Percentiles rank a stretch among this genome's conserved stretches.
phyloP scores from a whole-genome alignment of 768 basidiomycete species.

The Leccinellum rugosiceps region DNA sequence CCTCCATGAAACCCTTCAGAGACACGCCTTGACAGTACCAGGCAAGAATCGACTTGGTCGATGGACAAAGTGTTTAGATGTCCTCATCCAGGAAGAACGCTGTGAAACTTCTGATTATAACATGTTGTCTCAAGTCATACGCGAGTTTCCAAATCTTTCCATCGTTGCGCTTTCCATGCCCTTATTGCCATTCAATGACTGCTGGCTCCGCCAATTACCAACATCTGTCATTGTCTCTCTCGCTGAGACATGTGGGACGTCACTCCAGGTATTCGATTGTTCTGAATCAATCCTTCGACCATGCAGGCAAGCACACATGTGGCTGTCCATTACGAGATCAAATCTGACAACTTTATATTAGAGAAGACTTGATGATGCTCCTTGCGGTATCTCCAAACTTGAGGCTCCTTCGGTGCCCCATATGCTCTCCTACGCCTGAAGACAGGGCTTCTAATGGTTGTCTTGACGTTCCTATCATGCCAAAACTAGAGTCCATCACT shows the following conservation, averaged over 20 bases:
- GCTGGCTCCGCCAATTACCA: slow-evolving; percentile 28
- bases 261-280: slow-evolving; percentile 28
- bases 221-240: slow-evolving; percentile 18
- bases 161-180: slow-evolving; percentile 28
- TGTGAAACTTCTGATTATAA: slow-evolving; percentile 25
- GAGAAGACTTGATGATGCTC: slow-evolving; percentile 29
- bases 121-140: slow-evolving; percentile 21
- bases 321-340: background rate
- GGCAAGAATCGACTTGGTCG: slow-evolving; percentile 15
- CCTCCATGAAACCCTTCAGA: slow-evolving; percentile 15
- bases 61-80: slow-evolving; percentile 29
- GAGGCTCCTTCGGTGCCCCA: slow-evolving; percentile 26
- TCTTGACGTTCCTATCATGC: slow-evolving; percentile 26
- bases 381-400: slow-evolving; percentile 26
- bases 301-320: slow-evolving; percentile 20
- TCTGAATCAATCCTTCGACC: slow-evolving; percentile 30
- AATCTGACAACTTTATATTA: slow-evolving; percentile 5
- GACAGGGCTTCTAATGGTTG: slow-evolving; percentile 17
- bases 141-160: slow-evolving; percentile 25
- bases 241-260: slow-evolving; percentile 25
- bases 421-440: slow-evolving; percentile 25
- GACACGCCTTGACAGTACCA: background rate
- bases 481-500: slow-evolving; percentile 24
- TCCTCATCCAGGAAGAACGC: slow-evolving; percentile 24
- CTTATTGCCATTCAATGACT: slow-evolving; percentile 21